Percentiles rank a stretch among this genome's conserved stretches.
Evolutionary conservation across 257 asterid genomes (phyloP).

Genomic region (Penstemon newberryi): DNA sequence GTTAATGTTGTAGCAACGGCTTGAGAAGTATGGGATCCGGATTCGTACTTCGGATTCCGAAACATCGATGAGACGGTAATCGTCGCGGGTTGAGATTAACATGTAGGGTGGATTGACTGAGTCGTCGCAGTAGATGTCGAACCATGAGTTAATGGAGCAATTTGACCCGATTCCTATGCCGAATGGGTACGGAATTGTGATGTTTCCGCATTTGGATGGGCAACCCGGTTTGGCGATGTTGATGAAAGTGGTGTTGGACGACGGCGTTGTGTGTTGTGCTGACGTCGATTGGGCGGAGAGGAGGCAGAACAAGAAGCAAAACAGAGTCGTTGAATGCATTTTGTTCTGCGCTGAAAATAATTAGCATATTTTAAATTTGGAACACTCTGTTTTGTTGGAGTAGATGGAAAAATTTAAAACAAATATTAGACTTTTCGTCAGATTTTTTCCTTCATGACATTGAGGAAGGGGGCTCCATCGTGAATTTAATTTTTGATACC

Average conservation of each 20-base stretch:
- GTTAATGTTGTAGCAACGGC: slow-evolving; percentile 9
- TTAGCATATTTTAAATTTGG: too few species aligned
- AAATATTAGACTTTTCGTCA: too few species aligned
- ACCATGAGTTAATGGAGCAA: slow-evolving; percentile 32
- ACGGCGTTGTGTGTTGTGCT: slow-evolving; percentile 9
- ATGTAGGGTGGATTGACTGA: slow-evolving; percentile 16
- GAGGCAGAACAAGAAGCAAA: slow-evolving; percentile 16
- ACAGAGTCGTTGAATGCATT: slow-evolving; percentile 6
- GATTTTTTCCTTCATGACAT: too few species aligned
- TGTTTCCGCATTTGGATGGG: slow-evolving; percentile 25
- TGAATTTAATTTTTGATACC: too few species aligned
- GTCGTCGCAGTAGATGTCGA: slow-evolving; percentile 26
- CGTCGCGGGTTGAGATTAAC: slow-evolving; percentile 9
- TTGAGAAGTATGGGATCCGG: slow-evolving; percentile 26
- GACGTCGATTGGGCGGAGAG: slow-evolving; percentile 11
- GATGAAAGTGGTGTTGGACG: slow-evolving; percentile 10
- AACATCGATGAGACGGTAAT: slow-evolving; percentile 21
- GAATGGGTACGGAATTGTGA: slow-evolving; percentile 34
- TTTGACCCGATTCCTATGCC: slow-evolving; percentile 36
- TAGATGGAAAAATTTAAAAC: too few species aligned
- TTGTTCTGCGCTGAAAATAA: background rate
- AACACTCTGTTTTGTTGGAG: too few species aligned
- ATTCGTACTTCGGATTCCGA: slow-evolving; percentile 23
- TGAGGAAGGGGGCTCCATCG: too few species aligned
- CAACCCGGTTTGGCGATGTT: slow-evolving; percentile 29